Percentiles rank a stretch among this genome's conserved stretches.
Evolutionary conservation across 495 filamentous ascomycete species (phyloP).

Genomic region (Aspergillus sparsus): DNA sequence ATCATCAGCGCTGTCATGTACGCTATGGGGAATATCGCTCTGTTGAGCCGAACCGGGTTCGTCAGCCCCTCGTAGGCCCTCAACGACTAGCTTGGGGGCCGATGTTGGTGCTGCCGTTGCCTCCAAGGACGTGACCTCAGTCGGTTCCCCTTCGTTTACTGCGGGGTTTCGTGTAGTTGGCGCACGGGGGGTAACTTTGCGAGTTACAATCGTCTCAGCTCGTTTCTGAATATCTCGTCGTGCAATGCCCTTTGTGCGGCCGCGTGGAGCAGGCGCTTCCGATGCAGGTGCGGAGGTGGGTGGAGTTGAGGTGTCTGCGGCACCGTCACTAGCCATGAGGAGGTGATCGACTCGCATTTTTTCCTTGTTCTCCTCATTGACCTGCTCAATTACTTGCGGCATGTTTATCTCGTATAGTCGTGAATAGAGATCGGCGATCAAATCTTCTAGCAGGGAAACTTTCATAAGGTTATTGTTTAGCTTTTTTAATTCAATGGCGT

Average conservation of each 20-base stretch:
- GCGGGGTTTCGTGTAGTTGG: slow-evolving; percentile 32
- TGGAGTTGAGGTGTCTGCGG: slow-evolving; percentile 40
- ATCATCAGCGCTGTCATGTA: slow-evolving; percentile 76
- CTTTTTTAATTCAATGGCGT: slow-evolving; percentile 87
- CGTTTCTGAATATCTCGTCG: slow-evolving; percentile 63
- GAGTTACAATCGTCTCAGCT: slow-evolving; percentile 58
- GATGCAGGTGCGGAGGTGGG: slow-evolving; percentile 39
- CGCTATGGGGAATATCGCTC: slow-evolving; percentile 55
- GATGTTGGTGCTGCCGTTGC: slow-evolving; percentile 11
- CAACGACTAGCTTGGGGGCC: slow-evolving; percentile 26
- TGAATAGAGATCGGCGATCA: slow-evolving; percentile 84
- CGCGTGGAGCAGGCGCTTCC: slow-evolving; percentile 47
- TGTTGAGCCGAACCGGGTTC: slow-evolving; percentile 30
- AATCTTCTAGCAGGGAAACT: slow-evolving; percentile 79
- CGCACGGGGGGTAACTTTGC: slow-evolving; percentile 41
- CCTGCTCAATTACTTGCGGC: slow-evolving; percentile 47
- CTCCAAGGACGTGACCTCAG: not conserved
- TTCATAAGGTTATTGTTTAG: slow-evolving; percentile 85
- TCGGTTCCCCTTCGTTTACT: slow-evolving; percentile 28
- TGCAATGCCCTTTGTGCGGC: slow-evolving; percentile 60
- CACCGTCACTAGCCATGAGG: slow-evolving; percentile 42
- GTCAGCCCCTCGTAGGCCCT: slow-evolving; percentile 14
- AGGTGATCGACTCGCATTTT: slow-evolving; percentile 63
- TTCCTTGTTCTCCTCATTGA: slow-evolving; percentile 53
- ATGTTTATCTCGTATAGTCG: slow-evolving; percentile 66